Conservation (phyloP, 306 rosid species). For the Quercus engelmannii region DNA sequence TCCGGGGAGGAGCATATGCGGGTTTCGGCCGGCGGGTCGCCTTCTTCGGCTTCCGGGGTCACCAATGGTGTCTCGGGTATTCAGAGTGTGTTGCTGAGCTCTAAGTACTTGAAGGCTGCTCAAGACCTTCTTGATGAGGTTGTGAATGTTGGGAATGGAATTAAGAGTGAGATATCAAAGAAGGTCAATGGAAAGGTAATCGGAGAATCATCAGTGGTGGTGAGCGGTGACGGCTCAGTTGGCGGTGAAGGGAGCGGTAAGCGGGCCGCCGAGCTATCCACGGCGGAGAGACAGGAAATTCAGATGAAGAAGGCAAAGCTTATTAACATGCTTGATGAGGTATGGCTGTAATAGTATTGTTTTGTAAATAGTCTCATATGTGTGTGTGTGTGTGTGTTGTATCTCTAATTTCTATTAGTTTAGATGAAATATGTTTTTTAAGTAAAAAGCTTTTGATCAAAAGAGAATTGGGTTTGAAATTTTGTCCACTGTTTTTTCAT, state of each 20-base stretch:
- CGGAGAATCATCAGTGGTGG: conserved; percentile 54
- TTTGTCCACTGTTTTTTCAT: not conserved
- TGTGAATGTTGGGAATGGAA: conserved; percentile 62
- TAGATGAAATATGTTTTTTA: too few species aligned
- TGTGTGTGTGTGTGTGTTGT: too few species aligned
- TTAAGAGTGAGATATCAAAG: conserved; percentile 45
- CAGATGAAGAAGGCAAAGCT: conserved; percentile 97
- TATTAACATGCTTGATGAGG: conserved; percentile 94
- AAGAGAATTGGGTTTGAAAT: not conserved
- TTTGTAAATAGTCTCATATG: not conserved
- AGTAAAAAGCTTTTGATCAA: not conserved
- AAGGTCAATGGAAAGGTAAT: conserved; percentile 40
- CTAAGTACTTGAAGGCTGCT: conserved; percentile 82
- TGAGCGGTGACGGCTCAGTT: conserved; percentile 46
- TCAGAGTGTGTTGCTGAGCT: conserved; percentile 72
- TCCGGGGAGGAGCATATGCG: conserved; percentile 53
- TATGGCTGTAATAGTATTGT: conserved; percentile 6
- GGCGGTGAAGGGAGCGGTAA: conserved; percentile 52
- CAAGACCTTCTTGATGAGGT: conserved; percentile 89
- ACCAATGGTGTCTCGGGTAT: conserved; percentile 71
- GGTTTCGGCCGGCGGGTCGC: conserved; percentile 46
- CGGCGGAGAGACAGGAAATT: conserved; percentile 89
- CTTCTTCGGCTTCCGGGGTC: conserved; percentile 63
- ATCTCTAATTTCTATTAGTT: too few species aligned
- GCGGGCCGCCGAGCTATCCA: conserved; percentile 54